These are phyloP conservation scores for Leccinellum rugosiceps DNA, from an alignment of 768 basidiomycete species.

Conservation along the genomic window DNA sequence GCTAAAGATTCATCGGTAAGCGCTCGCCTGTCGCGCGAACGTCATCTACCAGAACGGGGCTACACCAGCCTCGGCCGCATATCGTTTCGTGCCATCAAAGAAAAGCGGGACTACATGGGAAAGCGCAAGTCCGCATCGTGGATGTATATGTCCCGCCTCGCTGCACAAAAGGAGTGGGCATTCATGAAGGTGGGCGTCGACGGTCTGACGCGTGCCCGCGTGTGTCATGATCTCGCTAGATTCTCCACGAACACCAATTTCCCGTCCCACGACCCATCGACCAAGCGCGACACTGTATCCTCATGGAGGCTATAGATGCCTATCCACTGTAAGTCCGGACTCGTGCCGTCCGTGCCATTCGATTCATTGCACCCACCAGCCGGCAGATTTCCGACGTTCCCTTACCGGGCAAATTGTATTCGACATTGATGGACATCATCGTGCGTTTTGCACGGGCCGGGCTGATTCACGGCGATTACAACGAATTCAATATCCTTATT, in stretches of 20 bases:
- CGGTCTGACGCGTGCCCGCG: background rate
- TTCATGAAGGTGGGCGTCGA: conserved; percentile 83
- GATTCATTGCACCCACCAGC: conserved; percentile 36
- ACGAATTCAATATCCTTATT: conserved; percentile 98
- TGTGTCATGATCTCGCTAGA: conserved; percentile 42
- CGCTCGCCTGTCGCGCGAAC: background rate
- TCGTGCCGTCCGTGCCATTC: background rate
- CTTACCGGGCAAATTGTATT: conserved; percentile 88
- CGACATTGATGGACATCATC: conserved; percentile 90
- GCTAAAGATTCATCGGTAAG: conserved; percentile 87
- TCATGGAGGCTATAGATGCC: conserved; percentile 96
- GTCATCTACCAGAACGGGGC: conserved; percentile 4
- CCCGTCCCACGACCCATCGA: conserved; percentile 94
- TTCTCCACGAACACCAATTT: conserved; percentile 86
- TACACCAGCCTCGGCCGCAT: conserved; percentile 82
- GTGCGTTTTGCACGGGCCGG: conserved; percentile 91
- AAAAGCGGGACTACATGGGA: conserved; percentile 93
- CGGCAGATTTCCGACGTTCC: conserved; percentile 84
- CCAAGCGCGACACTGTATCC: conserved; percentile 89
- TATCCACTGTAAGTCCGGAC: conserved; percentile 74
- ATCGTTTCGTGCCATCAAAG: conserved; percentile 95
- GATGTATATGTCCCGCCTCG: conserved; percentile 99
- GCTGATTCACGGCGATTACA: conserved; percentile 98
- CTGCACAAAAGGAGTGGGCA: conserved; percentile 96
- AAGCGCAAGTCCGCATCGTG: conserved; percentile 95